Base-by-base conservation (phyloP, 2,329 filamentous ascomycete genomes). In the Aspergillus sp. region DNA sequence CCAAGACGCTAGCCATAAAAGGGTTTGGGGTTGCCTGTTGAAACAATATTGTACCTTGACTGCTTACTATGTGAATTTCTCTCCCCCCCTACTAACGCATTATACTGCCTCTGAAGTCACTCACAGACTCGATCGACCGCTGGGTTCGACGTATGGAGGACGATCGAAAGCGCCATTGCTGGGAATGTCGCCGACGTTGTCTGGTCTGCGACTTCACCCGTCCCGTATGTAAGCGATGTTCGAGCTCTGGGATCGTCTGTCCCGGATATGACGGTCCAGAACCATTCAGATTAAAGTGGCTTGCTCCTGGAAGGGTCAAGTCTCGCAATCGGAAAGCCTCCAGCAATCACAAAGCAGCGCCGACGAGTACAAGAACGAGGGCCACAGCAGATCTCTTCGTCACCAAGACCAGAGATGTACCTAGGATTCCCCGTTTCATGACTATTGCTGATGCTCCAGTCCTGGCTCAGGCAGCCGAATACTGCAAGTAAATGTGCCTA, bases 121-220 rank as follows among this genome's bases (percentile, higher is more conserved):
- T 24, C 22, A 24, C 22, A 24, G 22, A 24, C 22, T 24, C 22
- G 2, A 30, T 30, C 10, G 8, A 30, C 26, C 8, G 26, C 26
- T 30, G 26, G 26, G 22, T 24, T 24, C 22, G 26, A 30, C 26
- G 10, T 8, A 46, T 54, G 45, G 33, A 38, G 16, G 17, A 48
- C 10, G 20, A 49, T 45, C 43, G 19, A 33, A 60, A 57, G 41
- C 64, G 58, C 45, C 69, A 73, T 48, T 76, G 73, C 56, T 76
- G 73, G 74, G 73, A 75, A 53, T 76, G 73, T 52, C 69, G 63
- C 19, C 68, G 73, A n/a, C 71, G 72, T 2, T 58, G 66, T 7
- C 57, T 75, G 7, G 72, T 73, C n/a, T 76, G 73, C 54, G 73
- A 76, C 53, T 67, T 66, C 14, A 59, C 56, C 14, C 63, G 53